Evolutionary conservation across 805 yeast species (phyloP).

Genomic region (Candida peoriensis): DNA sequence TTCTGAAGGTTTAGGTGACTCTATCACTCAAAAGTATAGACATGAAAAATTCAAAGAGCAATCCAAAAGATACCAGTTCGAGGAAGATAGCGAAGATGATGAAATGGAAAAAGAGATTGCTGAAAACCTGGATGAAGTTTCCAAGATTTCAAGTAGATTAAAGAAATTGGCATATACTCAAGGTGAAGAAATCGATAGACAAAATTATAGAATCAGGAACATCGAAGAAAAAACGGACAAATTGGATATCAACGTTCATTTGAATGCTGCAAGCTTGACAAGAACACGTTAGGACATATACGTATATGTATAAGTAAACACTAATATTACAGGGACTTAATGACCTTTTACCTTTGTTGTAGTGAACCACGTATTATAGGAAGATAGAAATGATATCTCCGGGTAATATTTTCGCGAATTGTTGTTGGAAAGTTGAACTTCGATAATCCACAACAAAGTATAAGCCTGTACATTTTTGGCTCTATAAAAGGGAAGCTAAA

Average conservation of each 20-base stretch:
- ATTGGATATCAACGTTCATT: conserved; percentile 77
- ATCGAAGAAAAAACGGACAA: conserved; percentile 83
- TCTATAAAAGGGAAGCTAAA: too few relatives aligned
- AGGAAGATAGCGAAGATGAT: conserved; percentile 89
- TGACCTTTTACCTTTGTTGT: too few relatives aligned
- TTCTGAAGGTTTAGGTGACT: conserved; percentile 27
- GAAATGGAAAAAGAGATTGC: conserved; percentile 87
- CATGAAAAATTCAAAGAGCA: conserved; percentile 36
- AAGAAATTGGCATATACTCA: conserved; percentile 67
- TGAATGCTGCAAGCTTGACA: conserved; percentile 65
- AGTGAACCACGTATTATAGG: too few relatives aligned
- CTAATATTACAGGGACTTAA: too few relatives aligned
- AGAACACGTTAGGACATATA: conserved; percentile 30
- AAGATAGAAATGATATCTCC: too few relatives aligned
- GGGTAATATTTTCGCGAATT: too few relatives aligned
- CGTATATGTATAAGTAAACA: conserved; percentile 7
- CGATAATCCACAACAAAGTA: too few relatives aligned
- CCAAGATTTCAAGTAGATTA: conserved; percentile 61
- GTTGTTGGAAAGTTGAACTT: too few relatives aligned
- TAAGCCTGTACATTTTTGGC: too few relatives aligned
- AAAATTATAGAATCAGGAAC: conserved; percentile 64
- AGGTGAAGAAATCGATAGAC: conserved; percentile 73
- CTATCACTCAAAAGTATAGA: conserved; percentile 31
- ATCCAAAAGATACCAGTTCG: conserved; percentile 73
- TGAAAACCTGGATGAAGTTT: conserved; percentile 73